Evolutionary conservation across 1,284 basidiomycete species (phyloP), one percentile per base, ranked within the genome.

Genomic region (Clitocybe nebularis): DNA sequence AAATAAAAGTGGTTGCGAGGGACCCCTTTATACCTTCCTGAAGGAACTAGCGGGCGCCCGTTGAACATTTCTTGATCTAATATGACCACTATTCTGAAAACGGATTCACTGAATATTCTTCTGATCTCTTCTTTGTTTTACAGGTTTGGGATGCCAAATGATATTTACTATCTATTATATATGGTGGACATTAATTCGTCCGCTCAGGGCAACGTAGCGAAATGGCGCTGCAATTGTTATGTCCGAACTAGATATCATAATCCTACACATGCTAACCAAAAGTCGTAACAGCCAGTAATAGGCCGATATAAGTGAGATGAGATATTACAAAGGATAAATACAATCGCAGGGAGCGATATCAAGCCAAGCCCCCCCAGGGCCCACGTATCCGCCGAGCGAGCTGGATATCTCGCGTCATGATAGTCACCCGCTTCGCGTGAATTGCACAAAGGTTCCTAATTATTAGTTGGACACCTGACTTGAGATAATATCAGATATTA

Each of bases 341-440:
- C 28, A n/a, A n/a, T 22, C 43, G 47, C 39, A 40, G 35, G 14
- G n/a, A 21, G 11, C 13, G 19, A 33, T 16, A 47, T 57, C 49
- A 64, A 50, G 68, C 69, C 41, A 79, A 63, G 30, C 75, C 74
- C 41, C 77, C 79, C 83, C 85, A 89, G 33, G 80, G 79, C 2
- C 95, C 95, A 45, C 95, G 81, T 71, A 99, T 91, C 52, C 95
- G 81, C 44, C 95, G 78, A 19, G 95, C 95, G 33, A 99, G 84
- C 53, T 96, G 93, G 51, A 99, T 95, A 61, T 99, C 96, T 52
- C 89, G 80, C 50, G 93, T 90, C 94, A 97, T 97, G 57, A 99
- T 88, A 5, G 96, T 99, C 9, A 99, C 96, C 57, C 95, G 87
- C 67, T 96, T 97, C 20, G 96, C 95, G 62, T 99, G 96, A 50